A percentile compares a stretch with the other conserved stretches of the same genome.
Conservation (phyloP, 495 filamentous ascomycete species). For the Tetracladium setigerum region DNA sequence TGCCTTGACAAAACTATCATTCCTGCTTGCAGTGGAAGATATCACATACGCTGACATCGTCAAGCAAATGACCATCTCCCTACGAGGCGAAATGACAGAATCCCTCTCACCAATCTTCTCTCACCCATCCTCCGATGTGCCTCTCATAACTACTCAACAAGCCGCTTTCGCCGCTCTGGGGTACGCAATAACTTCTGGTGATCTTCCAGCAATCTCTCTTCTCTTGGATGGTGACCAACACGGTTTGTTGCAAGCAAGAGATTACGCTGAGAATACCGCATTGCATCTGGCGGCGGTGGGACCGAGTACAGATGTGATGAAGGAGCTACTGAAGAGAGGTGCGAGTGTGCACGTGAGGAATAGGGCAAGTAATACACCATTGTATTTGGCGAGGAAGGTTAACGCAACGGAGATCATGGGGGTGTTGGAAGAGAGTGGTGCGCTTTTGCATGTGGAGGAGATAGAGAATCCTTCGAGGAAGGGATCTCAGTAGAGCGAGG, state of each 20-base stretch:
- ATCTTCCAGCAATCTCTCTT: conserved; percentile 52
- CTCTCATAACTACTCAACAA: conserved; percentile 36
- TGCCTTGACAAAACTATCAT: conserved; percentile 88
- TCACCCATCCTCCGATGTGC: conserved; percentile 46
- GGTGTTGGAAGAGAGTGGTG: conserved; percentile 62
- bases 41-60: conserved; percentile 55
- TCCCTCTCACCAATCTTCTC: conserved; percentile 53
- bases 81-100: conserved; percentile 86
- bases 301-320: conserved; percentile 45
- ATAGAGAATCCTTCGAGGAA: conserved; percentile 31
- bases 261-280: conserved; percentile 90
- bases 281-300: conserved; percentile 49
- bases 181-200: conserved; percentile 72
- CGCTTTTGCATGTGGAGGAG: conserved; percentile 60
- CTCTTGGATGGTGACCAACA: conserved; percentile 59
- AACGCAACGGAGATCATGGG: conserved; percentile 48
- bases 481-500: background rate
- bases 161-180: conserved; percentile 63
- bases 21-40: conserved; percentile 65
- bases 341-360: conserved; percentile 86
- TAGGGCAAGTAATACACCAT: conserved; percentile 68
- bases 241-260: conserved; percentile 53
- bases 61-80: conserved; percentile 61
- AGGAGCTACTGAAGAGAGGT: conserved; percentile 64
- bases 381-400: conserved; percentile 63